Evolutionary conservation across 306 rosid species (phyloP), one percentile per base, ranked within the genome.

Genomic region (Quillaja saponaria): DNA sequence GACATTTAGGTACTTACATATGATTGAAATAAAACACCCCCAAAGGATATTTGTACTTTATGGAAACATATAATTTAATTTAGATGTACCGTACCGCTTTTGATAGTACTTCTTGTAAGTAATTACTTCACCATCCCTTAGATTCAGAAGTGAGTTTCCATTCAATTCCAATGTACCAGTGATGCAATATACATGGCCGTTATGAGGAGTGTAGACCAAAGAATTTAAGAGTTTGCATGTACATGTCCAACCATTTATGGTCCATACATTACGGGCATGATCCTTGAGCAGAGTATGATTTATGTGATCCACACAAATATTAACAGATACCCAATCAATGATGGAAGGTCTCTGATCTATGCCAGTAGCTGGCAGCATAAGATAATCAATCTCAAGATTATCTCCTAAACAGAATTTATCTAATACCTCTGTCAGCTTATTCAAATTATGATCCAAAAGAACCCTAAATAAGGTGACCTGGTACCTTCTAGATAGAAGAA

Each of bases 191-290:
- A 78, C 44, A 34, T 20, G 12, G 21, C 59, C 83, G 46, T 69
- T 88, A 49, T 91, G 98, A 42, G 95, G 95, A 50, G 92, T 84
- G 69, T 11, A 84, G 1, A 91, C 84, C 80, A 91, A 34, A 5
- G 95, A 79, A 56, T 79, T 79, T 53, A 21, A 28, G 1, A 91
- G 73, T 79, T 71, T 61, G 63, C 95, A 91, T 38, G 63, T 7
- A 66, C 92, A 91, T 55, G 77, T 73, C 5, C 12, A 58, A 51
- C 90, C 92, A 14, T 50, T 50, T 67, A 68, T 65, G 12, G 88
- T 88, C 45, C 51, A 45, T 51, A 86, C 47, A 1, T 11, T 35
- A 21, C 28, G 34, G 37, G 35, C 28, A 64, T 53, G 71, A 35
- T 44, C 37, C 51, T 33, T 63, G 2, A 33, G 62, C 35, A 15